Evolutionary conservation across 352 stramenopile genomes (phyloP), one percentile per base, ranked within the genome.

Genomic region (Globisporangium barbulae): DNA sequence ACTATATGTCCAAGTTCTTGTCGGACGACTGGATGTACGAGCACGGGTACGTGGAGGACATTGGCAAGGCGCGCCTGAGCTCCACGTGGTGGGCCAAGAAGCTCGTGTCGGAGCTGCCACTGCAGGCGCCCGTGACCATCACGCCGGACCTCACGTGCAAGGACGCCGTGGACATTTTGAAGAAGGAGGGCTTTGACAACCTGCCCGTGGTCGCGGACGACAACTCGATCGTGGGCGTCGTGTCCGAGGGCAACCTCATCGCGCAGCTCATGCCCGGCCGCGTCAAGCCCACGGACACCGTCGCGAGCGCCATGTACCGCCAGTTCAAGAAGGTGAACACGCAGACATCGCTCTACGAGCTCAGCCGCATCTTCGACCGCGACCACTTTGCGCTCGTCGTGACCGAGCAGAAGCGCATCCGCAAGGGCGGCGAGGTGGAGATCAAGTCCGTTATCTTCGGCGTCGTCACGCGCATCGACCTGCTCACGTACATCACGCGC

Each of bases 1-100:
- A 99, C 79, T 99, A 99, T 90, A 98, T 98, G 95, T 97, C 83
- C 68, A 99, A 99, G 78, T 97, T 97, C 64, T 64, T 98, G 22
- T 96, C 85, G 58, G 94, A 99, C 78, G 81, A 97, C 69, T 99
- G 96, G 96, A 94, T 94, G 85, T 91, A 80, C 56, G 81, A 83
- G 44, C 85, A 93, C 73, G 72, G 85, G 45, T 93, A 74, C 52
- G 81, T 90, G 28, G 75, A 82, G 54, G 85, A 86, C 68, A 75
- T 79, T 56, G 65, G 89, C 53, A 82, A 93, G 71, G 77, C 82
- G 57, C 71, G 79, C 39, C 71, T 92, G 35, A 92, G 89, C 59
- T 93, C 85, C 55, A 92, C 86, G 54, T 98, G 96, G 96, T 99
- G 96, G 96, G 90, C 95, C 6, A 73, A 76, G 44, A 90, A 98